These are phyloP conservation scores for Monilinia vaccinii-corymbosi DNA, from an alignment of 2,329 filamentous ascomycete species.

Conservation along the genomic window DNA sequence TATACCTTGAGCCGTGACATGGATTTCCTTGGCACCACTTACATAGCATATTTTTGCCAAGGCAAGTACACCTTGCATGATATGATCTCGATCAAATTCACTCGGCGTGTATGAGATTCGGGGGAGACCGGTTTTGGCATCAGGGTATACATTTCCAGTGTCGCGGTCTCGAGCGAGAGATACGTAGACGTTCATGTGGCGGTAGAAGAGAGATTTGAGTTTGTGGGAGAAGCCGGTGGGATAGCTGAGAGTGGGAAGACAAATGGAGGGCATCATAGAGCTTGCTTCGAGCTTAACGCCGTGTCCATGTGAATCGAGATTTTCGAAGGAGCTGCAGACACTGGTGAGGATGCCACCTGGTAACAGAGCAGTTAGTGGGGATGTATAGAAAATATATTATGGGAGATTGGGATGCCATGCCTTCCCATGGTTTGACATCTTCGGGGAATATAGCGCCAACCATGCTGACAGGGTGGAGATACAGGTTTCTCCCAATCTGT, in stretches of 20 bases:
- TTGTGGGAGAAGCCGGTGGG: slow-evolving; percentile 62
- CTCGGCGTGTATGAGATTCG: slow-evolving; percentile 63
- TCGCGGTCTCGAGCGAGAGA: slow-evolving; percentile 68
- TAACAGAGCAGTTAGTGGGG: not conserved
- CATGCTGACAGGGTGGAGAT: slow-evolving; percentile 66
- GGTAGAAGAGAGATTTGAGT: slow-evolving; percentile 56
- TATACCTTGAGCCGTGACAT: slow-evolving; percentile 52
- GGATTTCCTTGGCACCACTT: slow-evolving; percentile 72
- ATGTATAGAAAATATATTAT: not conserved
- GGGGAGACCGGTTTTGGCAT: slow-evolving; percentile 55
- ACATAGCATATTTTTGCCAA: slow-evolving; percentile 70
- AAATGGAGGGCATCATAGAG: slow-evolving; percentile 61
- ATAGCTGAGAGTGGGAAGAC: slow-evolving; percentile 58
- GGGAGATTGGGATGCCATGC: slow-evolving; percentile 8
- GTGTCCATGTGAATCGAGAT: slow-evolving; percentile 71
- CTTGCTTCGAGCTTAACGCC: slow-evolving; percentile 73
- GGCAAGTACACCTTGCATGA: slow-evolving; percentile 62
- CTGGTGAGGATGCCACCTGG: slow-evolving; percentile 63
- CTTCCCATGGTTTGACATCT: slow-evolving; percentile 60
- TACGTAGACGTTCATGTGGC: slow-evolving; percentile 64
- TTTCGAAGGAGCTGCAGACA: slow-evolving; percentile 68
- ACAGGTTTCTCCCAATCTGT: slow-evolving; percentile 73
- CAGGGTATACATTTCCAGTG: slow-evolving; percentile 62
- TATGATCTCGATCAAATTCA: slow-evolving; percentile 61
- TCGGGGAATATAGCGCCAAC: slow-evolving; percentile 57